A percentile compares a stretch with the other conserved stretches of the same genome.
Conservation (phyloP, 2,329 filamentous ascomycete genomes). For the Geosmithia morbida region DNA sequence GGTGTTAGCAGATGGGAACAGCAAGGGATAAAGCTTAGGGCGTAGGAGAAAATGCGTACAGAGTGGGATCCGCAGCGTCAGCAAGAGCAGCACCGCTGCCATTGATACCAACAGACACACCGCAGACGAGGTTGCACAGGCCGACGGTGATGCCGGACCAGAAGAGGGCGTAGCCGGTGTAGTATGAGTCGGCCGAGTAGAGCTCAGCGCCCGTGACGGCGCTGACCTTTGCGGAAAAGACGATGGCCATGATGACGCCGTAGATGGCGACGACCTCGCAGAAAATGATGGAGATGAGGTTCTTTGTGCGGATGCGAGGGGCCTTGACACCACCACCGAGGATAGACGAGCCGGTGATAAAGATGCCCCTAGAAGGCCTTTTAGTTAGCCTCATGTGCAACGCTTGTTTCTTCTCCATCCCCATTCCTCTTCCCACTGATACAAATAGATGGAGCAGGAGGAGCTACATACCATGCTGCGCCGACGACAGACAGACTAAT, state of each 20-base stretch:
- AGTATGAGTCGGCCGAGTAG: slow-evolving; percentile 69
- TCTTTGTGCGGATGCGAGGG: slow-evolving; percentile 96
- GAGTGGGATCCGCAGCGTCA: slow-evolving; percentile 78
- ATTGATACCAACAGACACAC: slow-evolving; percentile 94
- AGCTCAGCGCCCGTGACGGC: slow-evolving; percentile 47
- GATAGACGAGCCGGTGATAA: slow-evolving; percentile 96
- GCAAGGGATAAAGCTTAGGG: slow-evolving; percentile 1
- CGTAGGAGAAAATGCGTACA: slow-evolving; percentile 43
- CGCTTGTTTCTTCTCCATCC: neutral
- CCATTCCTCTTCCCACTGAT: neutral
- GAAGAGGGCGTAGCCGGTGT: slow-evolving; percentile 90
- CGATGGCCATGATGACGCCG: slow-evolving; percentile 98
- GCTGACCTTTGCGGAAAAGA: slow-evolving; percentile 83
- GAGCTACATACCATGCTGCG: slow-evolving; percentile 67
- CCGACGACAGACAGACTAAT: slow-evolving; percentile 94
- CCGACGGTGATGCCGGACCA: slow-evolving; percentile 93
- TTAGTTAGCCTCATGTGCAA: neutral
- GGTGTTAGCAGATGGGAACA: slow-evolving; percentile 8
- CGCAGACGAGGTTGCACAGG: slow-evolving; percentile 89
- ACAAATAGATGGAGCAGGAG: neutral
- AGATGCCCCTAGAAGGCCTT: slow-evolving; percentile 64
- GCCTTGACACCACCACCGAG: slow-evolving; percentile 93
- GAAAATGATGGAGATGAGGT: slow-evolving; percentile 99
- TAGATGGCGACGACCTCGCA: slow-evolving; percentile 99
- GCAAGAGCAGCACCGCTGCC: slow-evolving; percentile 91